Base-by-base conservation (phyloP, 176 grass and related monocot genomes). In the Avena eriantha region DNA sequence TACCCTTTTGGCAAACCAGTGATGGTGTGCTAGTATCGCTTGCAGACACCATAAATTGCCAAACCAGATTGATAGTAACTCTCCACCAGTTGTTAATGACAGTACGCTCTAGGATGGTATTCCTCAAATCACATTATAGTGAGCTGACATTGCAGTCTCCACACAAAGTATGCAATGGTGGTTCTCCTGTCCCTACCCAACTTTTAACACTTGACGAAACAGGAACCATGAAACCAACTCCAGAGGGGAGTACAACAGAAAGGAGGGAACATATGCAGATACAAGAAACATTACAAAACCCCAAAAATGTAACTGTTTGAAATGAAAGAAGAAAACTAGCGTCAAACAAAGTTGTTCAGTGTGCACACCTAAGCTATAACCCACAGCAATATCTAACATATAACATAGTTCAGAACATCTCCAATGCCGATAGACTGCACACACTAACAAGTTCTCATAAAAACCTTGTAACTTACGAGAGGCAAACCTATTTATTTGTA, bases 101-200 rank as follows among this genome's bases (percentile, higher is more conserved):
- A 36, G 48, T 60, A 77, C 77, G 31, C 48, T 41, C 31, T 43
- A 45, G 55, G 7, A 61, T 69, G 23, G n/a, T 69, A 76, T 81
- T 91, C 76, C 86, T 71, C 51, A 76, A 19, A 70, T 77, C 77
- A 88, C 70, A 88, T 70, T 54, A 88, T 61, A 80, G 61, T 81
- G 86, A 85, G 71, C 77, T 85, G 81, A 85, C 60, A 67, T 70
- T 61, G 33, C 61, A 51, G 50, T 81, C 81, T 69, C 35, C 12
- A 45, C 9, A 34, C 39, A 82, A 63, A 85, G 51, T 77, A 91
- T 45, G 22, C 76, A 81, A 22, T 9, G 81, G 86, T 81, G 21
- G 77, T 69, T 84, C 58, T 80, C 81, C 68, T 84, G 85, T 84
- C 85, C 76, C 41, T 87, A 47, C 48, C 76, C 14, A 82, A 53